Conservation (phyloP, 148 eudicot species). For the Nepenthes gracilis region DNA sequence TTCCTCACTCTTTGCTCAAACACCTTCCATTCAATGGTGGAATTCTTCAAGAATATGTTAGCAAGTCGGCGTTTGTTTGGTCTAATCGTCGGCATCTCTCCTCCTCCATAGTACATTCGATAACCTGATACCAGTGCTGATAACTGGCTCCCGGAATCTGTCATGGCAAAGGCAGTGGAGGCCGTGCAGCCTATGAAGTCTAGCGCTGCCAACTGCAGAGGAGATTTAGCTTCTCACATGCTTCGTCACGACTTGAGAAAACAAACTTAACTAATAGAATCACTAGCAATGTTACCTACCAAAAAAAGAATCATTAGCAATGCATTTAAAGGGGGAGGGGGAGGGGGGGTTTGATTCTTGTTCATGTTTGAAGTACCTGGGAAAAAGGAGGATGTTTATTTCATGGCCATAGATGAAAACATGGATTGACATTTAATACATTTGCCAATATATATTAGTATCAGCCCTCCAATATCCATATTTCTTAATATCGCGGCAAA, state of each 20-base stretch:
- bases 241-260: not conserved
- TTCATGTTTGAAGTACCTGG: too few species aligned
- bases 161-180: conserved; percentile 84
- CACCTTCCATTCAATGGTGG: conserved; percentile 82
- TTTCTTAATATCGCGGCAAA: too few species aligned
- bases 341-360: too few species aligned
- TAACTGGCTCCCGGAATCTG: conserved; percentile 95
- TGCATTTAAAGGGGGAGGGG: too few species aligned
- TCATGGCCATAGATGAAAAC: too few species aligned
- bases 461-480: too few species aligned
- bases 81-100: conserved; percentile 78
- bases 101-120: conserved; percentile 84
- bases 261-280: too few species aligned
- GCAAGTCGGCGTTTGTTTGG: conserved; percentile 97
- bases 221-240: conserved; percentile 1
- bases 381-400: too few species aligned
- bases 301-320: too few species aligned
- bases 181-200: conserved; percentile 93
- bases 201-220: conserved; percentile 76
- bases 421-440: too few species aligned
- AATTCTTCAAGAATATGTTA: conserved; percentile 70
- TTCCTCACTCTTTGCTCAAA: conserved; percentile 87
- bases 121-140: conserved; percentile 86
- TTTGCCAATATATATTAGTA: too few species aligned
- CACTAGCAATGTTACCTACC: too few species aligned